Base-by-base conservation (phyloP, 1,284 basidiomycete species). In the Sanghuangporus baumii region DNA sequence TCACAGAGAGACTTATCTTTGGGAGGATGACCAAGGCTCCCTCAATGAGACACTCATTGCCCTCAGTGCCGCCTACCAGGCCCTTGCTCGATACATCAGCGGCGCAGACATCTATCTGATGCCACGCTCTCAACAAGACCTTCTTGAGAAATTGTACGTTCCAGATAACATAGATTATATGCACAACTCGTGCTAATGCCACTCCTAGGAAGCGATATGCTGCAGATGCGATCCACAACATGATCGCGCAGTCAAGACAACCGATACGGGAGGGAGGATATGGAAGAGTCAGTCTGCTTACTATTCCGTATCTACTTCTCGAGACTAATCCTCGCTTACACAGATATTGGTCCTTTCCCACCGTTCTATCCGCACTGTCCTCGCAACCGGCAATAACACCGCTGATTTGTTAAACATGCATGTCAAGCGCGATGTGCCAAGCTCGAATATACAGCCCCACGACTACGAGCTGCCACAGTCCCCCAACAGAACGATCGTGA, bases 201-300 rank as follows among this genome's bases (percentile, higher is more conserved):
- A 34, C 38, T 60, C 40, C 48, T 71, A 90, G 88, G 66, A 79
- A 83, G 64, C 79, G 89, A 69, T 91, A 91, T 70, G 82, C 86
- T 0, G 85, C 88, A 69, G 89, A 91, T 66, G 83, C 85, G 8
- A 89, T 92, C 63, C 90, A 92, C 72, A 91, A 91, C 71, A 82
- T 82, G 4, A 89, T 92, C 69, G 78, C 89, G 7, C 79, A 80
- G 63, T 85, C 86, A 66, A 84, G 87, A 50, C 81, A 81, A 34
- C 75, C 84, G 23, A 75, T 91, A 9, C 79, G 85, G 66, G 77
- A 80, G 3, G 89, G 89, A 36, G 89, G 89, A 41, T 91, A 91
- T 69, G 84, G 86, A 70, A 79, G 88, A 69, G 88, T 91, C 70
- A 71, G 86, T 81, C 8, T 14, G 11, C 34, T 12, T 18, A 9